These are phyloP conservation scores for Yamagishiella unicocca DNA, from an alignment of 139 green algal species.

Conservation along the genomic window DNA sequence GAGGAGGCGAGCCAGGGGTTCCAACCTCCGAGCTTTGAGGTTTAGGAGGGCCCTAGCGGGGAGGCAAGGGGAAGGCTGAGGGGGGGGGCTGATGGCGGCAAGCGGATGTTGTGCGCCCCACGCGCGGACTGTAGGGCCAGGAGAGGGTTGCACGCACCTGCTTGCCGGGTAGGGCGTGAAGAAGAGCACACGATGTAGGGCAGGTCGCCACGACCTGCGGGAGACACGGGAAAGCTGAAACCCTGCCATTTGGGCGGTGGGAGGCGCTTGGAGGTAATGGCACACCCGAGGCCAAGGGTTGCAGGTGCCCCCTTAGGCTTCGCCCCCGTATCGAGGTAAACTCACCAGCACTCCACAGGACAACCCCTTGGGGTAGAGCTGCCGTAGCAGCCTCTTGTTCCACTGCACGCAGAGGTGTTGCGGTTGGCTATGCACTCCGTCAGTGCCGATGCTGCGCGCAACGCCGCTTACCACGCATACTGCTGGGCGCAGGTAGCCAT, in stretches of 20 bases:
- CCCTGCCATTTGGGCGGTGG: not conserved
- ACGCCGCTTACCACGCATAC: constrained; percentile 24
- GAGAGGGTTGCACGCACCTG: not conserved
- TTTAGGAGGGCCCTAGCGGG: too few species aligned
- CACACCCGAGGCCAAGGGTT: not conserved
- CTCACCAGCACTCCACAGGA: not conserved
- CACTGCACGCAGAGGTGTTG: not conserved
- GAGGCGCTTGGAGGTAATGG: not conserved
- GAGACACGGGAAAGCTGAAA: not conserved
- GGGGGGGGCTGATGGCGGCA: not conserved
- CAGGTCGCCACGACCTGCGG: constrained; percentile 49
- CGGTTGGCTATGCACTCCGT: not conserved
- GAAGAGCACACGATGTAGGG: constrained; percentile 44
- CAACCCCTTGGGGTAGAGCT: not conserved
- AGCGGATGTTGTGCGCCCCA: too few species aligned
- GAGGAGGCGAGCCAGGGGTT: not conserved
- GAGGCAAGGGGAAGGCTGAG: not conserved
- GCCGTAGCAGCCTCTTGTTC: not conserved
- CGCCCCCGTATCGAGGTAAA: too few species aligned
- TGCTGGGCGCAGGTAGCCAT: constrained; percentile 1
- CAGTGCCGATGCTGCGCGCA: not conserved
- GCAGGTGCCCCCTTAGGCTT: not conserved
- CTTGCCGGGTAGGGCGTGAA: constrained; percentile 7
- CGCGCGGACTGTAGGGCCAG: too few species aligned
- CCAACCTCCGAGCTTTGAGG: too few species aligned